phyloP scores from a whole-genome alignment of 257 asterid genomes.

The Solanum chmielewskii region DNA sequence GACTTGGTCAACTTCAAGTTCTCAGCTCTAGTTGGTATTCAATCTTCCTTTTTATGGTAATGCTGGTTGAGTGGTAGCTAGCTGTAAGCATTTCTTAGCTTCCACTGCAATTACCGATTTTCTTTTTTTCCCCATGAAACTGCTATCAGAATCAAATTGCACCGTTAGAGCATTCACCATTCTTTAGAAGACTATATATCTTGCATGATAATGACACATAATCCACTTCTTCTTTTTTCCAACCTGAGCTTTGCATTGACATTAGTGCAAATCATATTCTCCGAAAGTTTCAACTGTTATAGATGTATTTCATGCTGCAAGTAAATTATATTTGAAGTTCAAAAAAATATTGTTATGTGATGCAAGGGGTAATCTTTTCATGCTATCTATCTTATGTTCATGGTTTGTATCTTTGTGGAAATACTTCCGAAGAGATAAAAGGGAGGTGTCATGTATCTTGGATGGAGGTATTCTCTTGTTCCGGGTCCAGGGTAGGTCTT shows the following conservation, averaged over 20 bases:
- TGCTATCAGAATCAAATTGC: background rate
- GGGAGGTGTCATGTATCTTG: background rate
- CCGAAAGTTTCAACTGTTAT: background rate
- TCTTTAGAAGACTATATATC: background rate
- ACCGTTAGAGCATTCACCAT: background rate
- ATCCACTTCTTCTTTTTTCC: background rate
- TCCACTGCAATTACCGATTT: background rate
- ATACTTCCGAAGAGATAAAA: background rate
- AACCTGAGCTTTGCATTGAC: background rate
- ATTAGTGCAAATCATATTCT: background rate
- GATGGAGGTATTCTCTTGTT: background rate
- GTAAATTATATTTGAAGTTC: background rate
- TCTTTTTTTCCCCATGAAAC: background rate
- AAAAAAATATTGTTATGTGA: background rate
- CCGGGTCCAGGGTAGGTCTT: background rate
- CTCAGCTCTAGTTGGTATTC: background rate
- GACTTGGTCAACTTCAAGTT: background rate
- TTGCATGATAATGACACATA: background rate
- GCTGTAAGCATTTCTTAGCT: background rate
- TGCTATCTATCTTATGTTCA: background rate
- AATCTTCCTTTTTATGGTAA: background rate
- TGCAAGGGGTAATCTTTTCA: background rate
- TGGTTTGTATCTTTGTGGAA: background rate
- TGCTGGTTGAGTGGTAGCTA: background rate
- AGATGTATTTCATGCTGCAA: background rate